Evolutionary conservation across 2,329 filamentous ascomycete genomes (phyloP), one percentile per base, ranked within the genome.

Genomic region (Zarea fungicola): DNA sequence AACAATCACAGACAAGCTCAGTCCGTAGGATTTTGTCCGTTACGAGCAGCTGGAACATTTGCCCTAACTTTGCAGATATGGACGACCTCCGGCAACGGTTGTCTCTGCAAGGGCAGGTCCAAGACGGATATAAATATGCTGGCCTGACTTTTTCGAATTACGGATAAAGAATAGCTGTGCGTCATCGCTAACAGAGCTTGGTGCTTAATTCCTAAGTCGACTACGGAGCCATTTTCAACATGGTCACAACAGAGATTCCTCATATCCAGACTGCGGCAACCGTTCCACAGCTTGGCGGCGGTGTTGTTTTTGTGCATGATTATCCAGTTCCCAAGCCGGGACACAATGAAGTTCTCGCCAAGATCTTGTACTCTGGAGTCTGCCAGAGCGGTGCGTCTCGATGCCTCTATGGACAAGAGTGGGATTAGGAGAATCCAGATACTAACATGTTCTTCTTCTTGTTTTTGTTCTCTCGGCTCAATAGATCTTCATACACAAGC

Each of bases 291-390:
- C 42, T 54, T 1, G 54, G 54, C 10, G 52, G 48, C 16, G 54
- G 52, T 11, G 50, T 55, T 26, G 43, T 48, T n/a, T 55, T 55
- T 40, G 39, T 44, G 11, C 43, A 55, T 10, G 45, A 54, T 14
- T 55, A 55, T 32, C 52, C 54, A 6, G 54, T 54, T 19, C 50
- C 54, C 1, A 54, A 55, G 23, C 48, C 52, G 6, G 52, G 50
- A 1, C 37, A 52, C 13, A 55, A 55, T 39, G 54, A 55, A 44
- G 48, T 55, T 13, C 18, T 55, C 8, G 54, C 54, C 36, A 55
- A 55, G 16, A 48, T 55, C 11, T 50, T 55, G 4, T 54, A 55
- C 31, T 49, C 54, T 1, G 52, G 52, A 4, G 54, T 55, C 21
- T 55, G 54, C 9, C 52, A 54, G 16, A 55, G 54, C 16, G 54